A percentile compares a stretch with the other conserved stretches of the same genome.
phyloP scores from a whole-genome alignment of 2,329 filamentous ascomycete genomes.

The Trichoderma oligosporum region DNA sequence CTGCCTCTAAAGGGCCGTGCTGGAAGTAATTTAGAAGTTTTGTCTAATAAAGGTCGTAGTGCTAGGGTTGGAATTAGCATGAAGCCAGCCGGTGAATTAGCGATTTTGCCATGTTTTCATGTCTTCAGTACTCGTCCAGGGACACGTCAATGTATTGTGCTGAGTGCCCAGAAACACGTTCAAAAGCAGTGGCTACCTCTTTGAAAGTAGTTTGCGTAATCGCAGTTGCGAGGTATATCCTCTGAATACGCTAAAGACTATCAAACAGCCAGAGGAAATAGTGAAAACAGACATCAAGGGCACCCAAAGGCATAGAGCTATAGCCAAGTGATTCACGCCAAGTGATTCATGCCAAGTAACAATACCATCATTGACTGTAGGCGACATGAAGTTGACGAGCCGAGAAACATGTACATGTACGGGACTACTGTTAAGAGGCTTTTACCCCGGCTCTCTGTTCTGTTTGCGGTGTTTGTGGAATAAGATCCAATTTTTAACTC shows the following conservation, averaged over 20 bases:
- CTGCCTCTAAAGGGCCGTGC: not conserved
- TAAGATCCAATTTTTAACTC: not conserved
- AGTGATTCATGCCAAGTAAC: not conserved
- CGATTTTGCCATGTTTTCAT: not conserved
- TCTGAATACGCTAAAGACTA: not conserved
- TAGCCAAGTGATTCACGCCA: not conserved
- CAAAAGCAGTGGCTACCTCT: not conserved
- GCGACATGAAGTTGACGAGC: not conserved
- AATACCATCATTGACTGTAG: not conserved
- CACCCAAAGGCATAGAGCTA: not conserved
- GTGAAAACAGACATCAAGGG: not conserved
- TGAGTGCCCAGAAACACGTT: not conserved
- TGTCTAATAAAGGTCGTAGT: not conserved
- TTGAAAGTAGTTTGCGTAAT: not conserved
- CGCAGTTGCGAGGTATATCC: not conserved
- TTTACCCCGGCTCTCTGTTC: not conserved
- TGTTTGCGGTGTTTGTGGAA: not conserved
- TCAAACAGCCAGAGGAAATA: conserved; percentile 5
- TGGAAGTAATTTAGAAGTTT: not conserved
- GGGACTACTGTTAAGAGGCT: not conserved
- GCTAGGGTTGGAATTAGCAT: not conserved
- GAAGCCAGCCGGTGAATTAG: not conserved
- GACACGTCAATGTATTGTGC: not conserved
- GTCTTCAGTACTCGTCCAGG: not conserved
- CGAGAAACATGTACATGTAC: not conserved